Evolutionary conservation across 2,329 filamentous ascomycete genomes (phyloP), one percentile per base, ranked within the genome.

Genomic region (Colletotrichum echinochloae): DNA sequence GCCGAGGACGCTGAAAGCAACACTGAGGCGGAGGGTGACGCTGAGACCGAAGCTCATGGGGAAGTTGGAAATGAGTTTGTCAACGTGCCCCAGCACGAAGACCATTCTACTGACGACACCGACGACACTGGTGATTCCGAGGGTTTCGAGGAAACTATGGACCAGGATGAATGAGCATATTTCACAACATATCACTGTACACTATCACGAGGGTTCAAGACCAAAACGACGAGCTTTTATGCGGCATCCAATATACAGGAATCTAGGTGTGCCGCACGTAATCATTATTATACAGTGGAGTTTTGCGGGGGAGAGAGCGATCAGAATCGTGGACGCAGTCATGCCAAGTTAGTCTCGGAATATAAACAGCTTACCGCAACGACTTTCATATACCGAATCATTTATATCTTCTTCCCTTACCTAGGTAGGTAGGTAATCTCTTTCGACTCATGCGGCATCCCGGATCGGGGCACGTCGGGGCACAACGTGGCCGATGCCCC

Each of bases 1-100:
- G 81, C 86, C 33, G 79, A 66, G 28, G 65, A 64, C 20, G 35
- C 20, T 3, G 39, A 49, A 11, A 44, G 37, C 44, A 46, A 56
- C 16, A 30, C 33, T 14, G 39, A 33, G 26, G 28, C 33, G 6
- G 37, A 59, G 23, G 44, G 16, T 6, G 52, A 59, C 18, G 33
- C n/a, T 35, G 52, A 41, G n/a, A 39, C 26, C 11, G 59, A 33
- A 41, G 48, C 35, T 16, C 64, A 57, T 23, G 44, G 28, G 16
- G 65, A 30, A 20, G 46, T 63, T 14, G 59, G 39, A 18, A 51
- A n/a, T 20, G 65, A 68, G 18, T 71, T 68, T 48, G 30, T 71
- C 30, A 30, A 67, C 20, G 65, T 71, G 30, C 52, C 65, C 18
- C 52, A 48, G 46, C 51, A 71, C 8, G 33, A 48, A 62, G 48